A percentile compares a stretch with the other conserved stretches of the same genome.
phyloP scores from a whole-genome alignment of 169 alveolate species.

The Perkinsus olseni region DNA sequence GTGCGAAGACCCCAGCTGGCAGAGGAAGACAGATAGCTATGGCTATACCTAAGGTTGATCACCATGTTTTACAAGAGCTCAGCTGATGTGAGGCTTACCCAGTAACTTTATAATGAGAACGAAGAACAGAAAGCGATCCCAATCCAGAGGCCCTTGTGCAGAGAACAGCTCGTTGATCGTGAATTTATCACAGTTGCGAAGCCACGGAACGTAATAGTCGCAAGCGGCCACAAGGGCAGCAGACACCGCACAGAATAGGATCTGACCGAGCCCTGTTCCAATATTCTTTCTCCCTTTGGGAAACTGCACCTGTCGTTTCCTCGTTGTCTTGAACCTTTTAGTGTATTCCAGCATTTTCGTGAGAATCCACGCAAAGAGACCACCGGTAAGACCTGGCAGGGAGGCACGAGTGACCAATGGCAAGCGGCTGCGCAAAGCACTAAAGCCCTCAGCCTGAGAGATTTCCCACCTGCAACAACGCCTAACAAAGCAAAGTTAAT shows the following conservation, averaged over 20 bases:
- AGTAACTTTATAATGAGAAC: not conserved
- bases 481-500: conserved; percentile 48
- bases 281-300: too few species aligned
- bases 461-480: conserved; percentile 29
- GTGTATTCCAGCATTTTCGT: conserved; percentile 34
- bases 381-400: conserved; percentile 43
- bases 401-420: too few species aligned
- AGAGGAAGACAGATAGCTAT: conserved; percentile 49
- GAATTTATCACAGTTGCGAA: conserved; percentile 46
- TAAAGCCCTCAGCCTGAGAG: not conserved
- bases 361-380: conserved; percentile 44
- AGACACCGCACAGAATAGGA: not conserved
- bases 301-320: not conserved
- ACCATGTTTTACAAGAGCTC: not conserved
- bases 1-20: conserved; percentile 62
- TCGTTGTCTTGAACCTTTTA: conserved; percentile 11
- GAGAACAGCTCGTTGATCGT: conserved; percentile 47
- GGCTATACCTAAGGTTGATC: conserved; percentile 10
- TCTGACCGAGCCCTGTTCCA: too few species aligned
- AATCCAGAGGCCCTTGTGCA: conserved; percentile 13
- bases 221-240: conserved; percentile 20
- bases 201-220: conserved; percentile 38
- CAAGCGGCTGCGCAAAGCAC: too few species aligned
- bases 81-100: not conserved
- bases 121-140: not conserved